These are phyloP conservation scores for Artemisia argyi DNA, from an alignment of 129 eudicot genomes.

Conservation along the genomic window DNA sequence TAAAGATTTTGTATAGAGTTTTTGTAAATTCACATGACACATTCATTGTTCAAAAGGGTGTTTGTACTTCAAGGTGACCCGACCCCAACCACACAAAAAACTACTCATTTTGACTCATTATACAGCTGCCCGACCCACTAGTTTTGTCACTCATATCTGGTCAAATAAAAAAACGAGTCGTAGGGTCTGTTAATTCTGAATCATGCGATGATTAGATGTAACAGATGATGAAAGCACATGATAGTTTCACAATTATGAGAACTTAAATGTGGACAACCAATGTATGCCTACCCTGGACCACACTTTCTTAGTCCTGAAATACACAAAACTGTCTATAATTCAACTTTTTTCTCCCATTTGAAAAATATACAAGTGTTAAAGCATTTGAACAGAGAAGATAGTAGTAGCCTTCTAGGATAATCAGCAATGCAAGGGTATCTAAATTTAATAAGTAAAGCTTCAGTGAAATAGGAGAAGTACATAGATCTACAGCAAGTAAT, in stretches of 20 bases:
- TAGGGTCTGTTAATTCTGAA: too few relatives aligned
- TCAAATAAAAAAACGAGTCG: too few relatives aligned
- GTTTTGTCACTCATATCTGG: too few relatives aligned
- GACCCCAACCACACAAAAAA: too few relatives aligned
- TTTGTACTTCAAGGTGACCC: too few relatives aligned
- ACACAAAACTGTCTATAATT: too few relatives aligned
- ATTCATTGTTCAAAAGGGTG: too few relatives aligned
- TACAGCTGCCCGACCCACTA: too few relatives aligned
- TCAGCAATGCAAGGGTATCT: conserved; percentile 5
- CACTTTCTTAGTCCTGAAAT: not conserved
- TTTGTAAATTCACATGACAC: too few relatives aligned
- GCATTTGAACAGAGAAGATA: not conserved
- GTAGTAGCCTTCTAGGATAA: not conserved
- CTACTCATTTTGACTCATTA: too few relatives aligned
- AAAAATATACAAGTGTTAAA: not conserved
- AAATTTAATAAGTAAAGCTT: not conserved
- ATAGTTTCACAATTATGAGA: not conserved
- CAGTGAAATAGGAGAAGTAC: not conserved
- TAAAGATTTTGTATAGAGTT: too few relatives aligned
- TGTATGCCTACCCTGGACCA: not conserved
- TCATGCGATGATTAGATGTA: too few relatives aligned
- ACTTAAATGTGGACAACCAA: not conserved
- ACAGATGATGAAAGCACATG: not conserved
- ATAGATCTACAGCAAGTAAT: not conserved
- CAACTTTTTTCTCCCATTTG: not conserved